Percentiles rank a stretch among this genome's conserved stretches.
Evolutionary conservation across 148 eudicot genomes (phyloP).

Genomic region (Vaccinium vitisidaea): DNA sequence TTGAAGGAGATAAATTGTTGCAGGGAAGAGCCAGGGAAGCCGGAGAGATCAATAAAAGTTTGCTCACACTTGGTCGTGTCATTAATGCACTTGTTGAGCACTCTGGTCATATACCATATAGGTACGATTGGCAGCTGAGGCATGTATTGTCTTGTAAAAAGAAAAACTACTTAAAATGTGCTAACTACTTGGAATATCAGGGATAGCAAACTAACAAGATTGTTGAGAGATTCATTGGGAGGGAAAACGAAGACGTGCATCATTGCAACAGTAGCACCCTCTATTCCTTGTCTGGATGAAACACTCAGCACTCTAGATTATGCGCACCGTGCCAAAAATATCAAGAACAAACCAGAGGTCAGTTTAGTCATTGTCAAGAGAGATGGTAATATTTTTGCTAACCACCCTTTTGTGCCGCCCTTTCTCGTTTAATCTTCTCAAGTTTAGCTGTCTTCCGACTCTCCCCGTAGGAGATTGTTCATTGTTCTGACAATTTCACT

Average conservation of each 20-base stretch:
- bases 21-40: conserved; percentile 99
- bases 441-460: neutral
- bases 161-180: neutral
- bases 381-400: neutral
- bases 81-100: conserved; percentile 97
- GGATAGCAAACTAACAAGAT: conserved; percentile 95
- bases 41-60: conserved; percentile 97
- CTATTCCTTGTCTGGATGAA: conserved; percentile 88
- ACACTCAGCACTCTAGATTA: conserved; percentile 95
- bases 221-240: conserved; percentile 95
- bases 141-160: conserved; percentile 1
- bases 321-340: conserved; percentile 98
- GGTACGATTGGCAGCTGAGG: conserved; percentile 39
- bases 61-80: conserved; percentile 95
- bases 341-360: conserved; percentile 98
- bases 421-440: neutral
- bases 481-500: neutral
- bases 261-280: conserved; percentile 93
- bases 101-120: conserved; percentile 92
- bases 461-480: neutral
- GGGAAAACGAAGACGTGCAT: conserved; percentile 99
- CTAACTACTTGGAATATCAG: conserved; percentile 33
- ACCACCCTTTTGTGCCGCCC: neutral
- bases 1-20: conserved; percentile 5
- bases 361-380: conserved; percentile 18